phyloP scores from a whole-genome alignment of 257 asterid genomes.

The Plantago elongata region DNA sequence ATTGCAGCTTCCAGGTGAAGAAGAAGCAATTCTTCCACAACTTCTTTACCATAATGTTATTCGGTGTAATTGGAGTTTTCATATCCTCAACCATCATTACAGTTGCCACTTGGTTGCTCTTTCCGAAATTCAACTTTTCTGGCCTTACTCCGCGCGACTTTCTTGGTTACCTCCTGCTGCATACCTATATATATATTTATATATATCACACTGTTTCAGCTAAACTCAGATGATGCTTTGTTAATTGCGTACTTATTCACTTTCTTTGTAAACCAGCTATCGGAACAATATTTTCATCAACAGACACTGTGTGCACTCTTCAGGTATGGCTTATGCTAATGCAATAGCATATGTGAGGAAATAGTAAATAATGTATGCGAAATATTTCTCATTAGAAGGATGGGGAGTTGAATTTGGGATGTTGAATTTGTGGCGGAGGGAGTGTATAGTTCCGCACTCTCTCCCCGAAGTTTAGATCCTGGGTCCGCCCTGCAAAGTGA shows the following conservation, averaged over 20 bases:
- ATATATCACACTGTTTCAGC: neutral
- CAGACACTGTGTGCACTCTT: slow-evolving; percentile 94
- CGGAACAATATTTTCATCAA: slow-evolving; percentile 86
- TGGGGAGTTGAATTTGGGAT: too few species aligned
- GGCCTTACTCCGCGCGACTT: slow-evolving; percentile 65
- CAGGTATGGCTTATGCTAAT: slow-evolving; percentile 46
- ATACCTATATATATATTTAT: slow-evolving; percentile 11
- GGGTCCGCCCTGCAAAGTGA: too few species aligned
- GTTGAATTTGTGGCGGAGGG: too few species aligned
- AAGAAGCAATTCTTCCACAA: slow-evolving; percentile 96
- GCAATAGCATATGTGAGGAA: too few species aligned
- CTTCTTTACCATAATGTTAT: slow-evolving; percentile 86
- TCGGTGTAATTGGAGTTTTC: slow-evolving; percentile 84
- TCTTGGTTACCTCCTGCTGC: slow-evolving; percentile 56
- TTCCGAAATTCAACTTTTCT: slow-evolving; percentile 46
- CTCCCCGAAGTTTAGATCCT: too few species aligned
- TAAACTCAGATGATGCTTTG: slow-evolving; percentile 6
- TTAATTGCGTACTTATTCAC: too few species aligned
- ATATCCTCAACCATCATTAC: slow-evolving; percentile 69
- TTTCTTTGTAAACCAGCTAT: slow-evolving; percentile 40
- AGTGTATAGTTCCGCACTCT: too few species aligned
- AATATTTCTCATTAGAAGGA: too few species aligned
- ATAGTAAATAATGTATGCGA: too few species aligned
- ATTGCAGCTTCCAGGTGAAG: slow-evolving; percentile 80
- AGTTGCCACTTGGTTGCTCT: slow-evolving; percentile 59